Evolutionary conservation across 2,329 filamentous ascomycete genomes (phyloP).

Genomic region (Thyridium curvatum): DNA sequence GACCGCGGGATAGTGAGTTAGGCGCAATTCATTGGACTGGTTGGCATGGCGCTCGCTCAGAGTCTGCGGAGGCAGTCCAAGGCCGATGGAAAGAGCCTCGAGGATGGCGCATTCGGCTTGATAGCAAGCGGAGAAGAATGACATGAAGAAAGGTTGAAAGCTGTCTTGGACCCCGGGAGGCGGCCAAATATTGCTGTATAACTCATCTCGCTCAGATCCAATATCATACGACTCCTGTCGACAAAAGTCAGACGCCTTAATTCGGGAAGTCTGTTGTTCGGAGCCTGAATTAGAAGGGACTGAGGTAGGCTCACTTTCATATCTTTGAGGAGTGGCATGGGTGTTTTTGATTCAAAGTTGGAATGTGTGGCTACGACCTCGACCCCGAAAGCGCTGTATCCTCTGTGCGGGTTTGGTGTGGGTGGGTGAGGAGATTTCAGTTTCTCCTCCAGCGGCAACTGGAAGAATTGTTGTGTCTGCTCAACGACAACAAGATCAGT

Average conservation of each 20-base stretch:
- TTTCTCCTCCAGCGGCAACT: neutral
- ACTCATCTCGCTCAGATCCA: neutral
- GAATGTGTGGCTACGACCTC: neutral
- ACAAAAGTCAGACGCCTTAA: too few relatives aligned
- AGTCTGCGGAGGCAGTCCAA: neutral
- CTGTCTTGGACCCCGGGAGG: neutral
- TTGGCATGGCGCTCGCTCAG: neutral
- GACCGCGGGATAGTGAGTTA: neutral
- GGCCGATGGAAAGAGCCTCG: neutral
- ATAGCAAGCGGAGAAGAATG: slow-evolving; percentile 1
- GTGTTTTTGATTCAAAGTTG: neutral
- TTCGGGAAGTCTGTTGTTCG: too few relatives aligned
- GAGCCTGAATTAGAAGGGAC: too few relatives aligned
- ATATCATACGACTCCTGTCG: slow-evolving; percentile 1
- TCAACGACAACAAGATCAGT: too few relatives aligned
- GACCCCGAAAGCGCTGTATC: slow-evolving; percentile 1
- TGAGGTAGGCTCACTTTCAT: too few relatives aligned
- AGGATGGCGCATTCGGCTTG: neutral
- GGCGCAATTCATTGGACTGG: neutral
- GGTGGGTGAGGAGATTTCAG: slow-evolving; percentile 1
- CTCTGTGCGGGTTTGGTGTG: neutral
- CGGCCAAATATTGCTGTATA: slow-evolving; percentile 2
- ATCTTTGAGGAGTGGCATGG: too few relatives aligned
- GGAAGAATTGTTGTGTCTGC: neutral
- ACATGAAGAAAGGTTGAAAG: neutral